Evolutionary conservation across 306 rosid genomes (phyloP), one percentile per base, ranked within the genome.

Genomic region (Astragalus membranaceus): DNA sequence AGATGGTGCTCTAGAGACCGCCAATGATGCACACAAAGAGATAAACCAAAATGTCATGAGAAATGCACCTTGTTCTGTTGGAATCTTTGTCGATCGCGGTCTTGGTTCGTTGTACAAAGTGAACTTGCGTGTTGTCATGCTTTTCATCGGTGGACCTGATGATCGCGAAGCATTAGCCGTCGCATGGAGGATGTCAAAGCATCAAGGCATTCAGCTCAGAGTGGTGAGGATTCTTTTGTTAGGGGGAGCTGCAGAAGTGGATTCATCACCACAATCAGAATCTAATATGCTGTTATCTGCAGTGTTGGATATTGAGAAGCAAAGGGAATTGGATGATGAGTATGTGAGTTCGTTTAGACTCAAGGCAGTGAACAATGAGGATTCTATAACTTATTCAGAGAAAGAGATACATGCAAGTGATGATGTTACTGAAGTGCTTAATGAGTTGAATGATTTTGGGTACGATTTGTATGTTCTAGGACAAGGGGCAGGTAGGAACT

Each of bases 91-190:
- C 5, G 84, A 83, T 10, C 79, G 82, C 3, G 79, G 84, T 30
- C 71, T 83, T 1, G 71, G 76, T 7, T 64, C 73, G 5, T 64
- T 64, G 72, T 35, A 14, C 55, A 76, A 73, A 14, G 14, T 67
- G 3, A 8, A 58, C 14, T 33, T 75, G 51, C 78, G 39, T 8
- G 30, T 67, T 14, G 6, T 75, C 3, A 48, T 76, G 79, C 3
- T 75, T 13, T 83, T 72, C 61, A 48, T 83, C 1, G 81, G 87
- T 0, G 83, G 95, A 2, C 75, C 85, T 6, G 92, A 88, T 35
- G 97, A 88, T 33, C 78, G 88, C 3, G 89, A 86, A 67, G 95
- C 97, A 17, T 58, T 86, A 6, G 80, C 84, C 1, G 55, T 83
- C 41, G 85, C 87, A n/a, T 79, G 80, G 86, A 81, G 88, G 67